Base-by-base conservation (phyloP, 306 rosid species). In the Elaeagnus macrophylla region DNA sequence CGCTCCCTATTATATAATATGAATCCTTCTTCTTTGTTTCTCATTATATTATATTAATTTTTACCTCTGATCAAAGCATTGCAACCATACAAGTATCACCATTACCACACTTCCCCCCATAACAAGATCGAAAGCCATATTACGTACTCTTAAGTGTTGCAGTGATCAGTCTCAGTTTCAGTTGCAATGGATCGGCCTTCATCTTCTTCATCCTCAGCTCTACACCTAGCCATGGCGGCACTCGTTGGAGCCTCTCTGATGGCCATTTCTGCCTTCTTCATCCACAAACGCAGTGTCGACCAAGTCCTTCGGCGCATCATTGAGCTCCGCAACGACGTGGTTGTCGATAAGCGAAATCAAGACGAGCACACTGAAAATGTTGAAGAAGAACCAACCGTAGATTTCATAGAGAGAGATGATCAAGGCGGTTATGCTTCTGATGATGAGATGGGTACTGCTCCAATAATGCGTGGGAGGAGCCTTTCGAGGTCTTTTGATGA, bases 211-310 rank as follows among this genome's bases (percentile, higher is more conserved):
- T 57, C 83, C 1, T 66, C 83, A 7, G 54, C 80, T 37, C 70
- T 82, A 37, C 90, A 82, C 60, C 49, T 86, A 44, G 95, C 91
- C 25, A 56, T 83, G 91, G 88, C 95, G 48, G 85, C 91, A n/a
- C 64, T 82, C 0, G 78, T 83, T 12, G 95, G 91, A 38, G 85
- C 91, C 59, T 86, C 88, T 0, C 68, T 86, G 66, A 78, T 82
- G 85, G 91, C 95, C 50, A 57, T 86, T 44, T 86, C 95, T 19
- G 90, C 95, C 52, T 82, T 86, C 72, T 86, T 75, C 82, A 77
- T 82, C 67, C 95, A 86, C 80, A 85, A 79, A 56, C 88, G 88
- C 56, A 80, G 91, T 63, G 81, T 86, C 57, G 88, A 86, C 50
- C 83, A 86, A 11, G 81, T 86, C 48, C 77, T 86, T 66, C 60